Evolutionary conservation across 495 filamentous ascomycete genomes (phyloP).

Genomic region (Glonium stellatum): DNA sequence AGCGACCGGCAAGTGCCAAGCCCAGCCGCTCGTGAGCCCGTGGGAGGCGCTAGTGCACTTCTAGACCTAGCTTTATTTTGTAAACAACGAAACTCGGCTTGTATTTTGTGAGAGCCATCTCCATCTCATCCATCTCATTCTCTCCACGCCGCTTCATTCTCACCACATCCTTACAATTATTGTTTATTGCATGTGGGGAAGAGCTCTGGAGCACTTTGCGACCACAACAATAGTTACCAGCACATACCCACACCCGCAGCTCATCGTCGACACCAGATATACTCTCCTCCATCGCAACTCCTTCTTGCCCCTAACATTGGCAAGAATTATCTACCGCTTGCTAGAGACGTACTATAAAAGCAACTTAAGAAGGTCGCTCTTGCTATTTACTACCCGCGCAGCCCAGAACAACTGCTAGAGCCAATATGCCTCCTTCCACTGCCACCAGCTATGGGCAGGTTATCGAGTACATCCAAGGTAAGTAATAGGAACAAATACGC

Average conservation of each 20-base stretch:
- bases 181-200: conserved; percentile 7
- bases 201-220: conserved; percentile 1
- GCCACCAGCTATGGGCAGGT: conserved; percentile 58
- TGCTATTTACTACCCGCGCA: neutral
- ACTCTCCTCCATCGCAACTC: neutral
- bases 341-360: neutral
- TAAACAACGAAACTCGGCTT: conserved; percentile 1
- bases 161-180: conserved; percentile 25
- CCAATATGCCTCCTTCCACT: conserved; percentile 30
- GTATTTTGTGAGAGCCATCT: neutral
- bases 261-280: neutral
- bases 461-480: conserved; percentile 74
- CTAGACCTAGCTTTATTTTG: neutral
- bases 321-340: neutral
- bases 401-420: neutral
- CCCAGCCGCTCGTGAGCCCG: neutral
- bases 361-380: neutral
- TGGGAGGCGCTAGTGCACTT: neutral
- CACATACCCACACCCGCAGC: conserved; percentile 1
- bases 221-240: conserved; percentile 6
- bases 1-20: too few species aligned
- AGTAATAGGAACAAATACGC: conserved; percentile 5
- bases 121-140: conserved; percentile 9
- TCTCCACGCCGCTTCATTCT: conserved; percentile 3
- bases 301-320: neutral